Conservation (phyloP, 202 grass and related monocot genomes). For the Bolboschoenoplectus hybrid region DNA sequence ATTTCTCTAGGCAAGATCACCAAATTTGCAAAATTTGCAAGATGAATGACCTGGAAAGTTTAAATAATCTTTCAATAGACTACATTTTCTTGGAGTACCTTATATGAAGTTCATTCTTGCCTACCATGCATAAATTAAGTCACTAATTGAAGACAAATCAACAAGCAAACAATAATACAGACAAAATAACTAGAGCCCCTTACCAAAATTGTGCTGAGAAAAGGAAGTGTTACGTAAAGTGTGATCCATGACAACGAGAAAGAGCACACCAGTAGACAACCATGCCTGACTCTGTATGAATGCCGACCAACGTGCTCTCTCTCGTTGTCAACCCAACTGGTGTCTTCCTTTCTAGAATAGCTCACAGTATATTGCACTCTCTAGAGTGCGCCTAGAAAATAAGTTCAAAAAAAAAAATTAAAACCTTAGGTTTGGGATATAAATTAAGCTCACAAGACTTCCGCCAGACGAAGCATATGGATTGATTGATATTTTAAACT, state of each 20-base stretch:
- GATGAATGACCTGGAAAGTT: neutral
- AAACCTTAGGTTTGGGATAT: neutral
- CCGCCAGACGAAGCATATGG: neutral
- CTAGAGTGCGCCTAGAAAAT: neutral
- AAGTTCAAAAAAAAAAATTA: neutral
- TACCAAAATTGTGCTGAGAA: neutral
- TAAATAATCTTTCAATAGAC: neutral
- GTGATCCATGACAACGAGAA: slow-evolving; percentile 34
- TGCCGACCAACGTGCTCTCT: slow-evolving; percentile 47
- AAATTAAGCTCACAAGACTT: neutral
- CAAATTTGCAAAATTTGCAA: neutral
- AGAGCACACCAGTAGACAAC: slow-evolving; percentile 42
- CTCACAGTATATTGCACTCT: neutral
- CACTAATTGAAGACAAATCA: neutral
- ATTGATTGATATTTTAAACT: neutral
- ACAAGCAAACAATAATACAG: neutral
- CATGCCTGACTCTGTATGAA: slow-evolving; percentile 33
- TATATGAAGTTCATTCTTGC: neutral
- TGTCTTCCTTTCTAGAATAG: neutral
- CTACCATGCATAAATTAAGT: neutral
- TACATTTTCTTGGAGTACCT: neutral
- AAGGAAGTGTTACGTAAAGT: neutral
- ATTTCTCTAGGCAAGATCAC: neutral
- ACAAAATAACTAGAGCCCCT: neutral
- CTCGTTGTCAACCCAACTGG: slow-evolving; percentile 38